Evolutionary conservation across 108 stramenopile genomes (phyloP).

Genomic region (Conticribra guillardii): DNA sequence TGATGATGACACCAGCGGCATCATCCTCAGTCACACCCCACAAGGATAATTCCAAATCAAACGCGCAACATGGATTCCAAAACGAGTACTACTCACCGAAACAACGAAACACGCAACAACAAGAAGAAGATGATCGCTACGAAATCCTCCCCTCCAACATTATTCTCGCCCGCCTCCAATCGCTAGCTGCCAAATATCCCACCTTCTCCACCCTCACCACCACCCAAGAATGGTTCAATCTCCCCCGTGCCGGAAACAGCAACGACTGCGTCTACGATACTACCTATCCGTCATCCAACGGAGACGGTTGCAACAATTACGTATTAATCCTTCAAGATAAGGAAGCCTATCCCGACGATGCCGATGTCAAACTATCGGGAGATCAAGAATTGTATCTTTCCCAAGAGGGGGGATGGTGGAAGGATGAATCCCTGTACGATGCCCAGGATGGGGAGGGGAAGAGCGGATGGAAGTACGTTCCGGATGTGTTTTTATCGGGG

Average conservation of each 20-base stretch:
- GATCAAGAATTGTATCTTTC: constrained; percentile 17
- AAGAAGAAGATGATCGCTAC: constrained; percentile 37
- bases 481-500: constrained; percentile 96
- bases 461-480: constrained; percentile 58
- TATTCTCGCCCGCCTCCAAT: constrained; percentile 37
- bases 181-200: constrained; percentile 62
- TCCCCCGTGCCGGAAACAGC: constrained; percentile 73
- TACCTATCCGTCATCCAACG: background rate
- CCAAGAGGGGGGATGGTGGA: constrained; percentile 16
- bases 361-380: constrained; percentile 25
- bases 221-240: constrained; percentile 71
- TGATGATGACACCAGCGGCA: too few relatives aligned
- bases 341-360: constrained; percentile 68
- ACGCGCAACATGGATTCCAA: too few relatives aligned
- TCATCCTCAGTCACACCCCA: too few relatives aligned
- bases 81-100: too few relatives aligned
- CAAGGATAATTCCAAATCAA: too few relatives aligned
- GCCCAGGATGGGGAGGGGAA: background rate
- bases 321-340: constrained; percentile 82
- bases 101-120: too few relatives aligned
- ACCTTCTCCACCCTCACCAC: constrained; percentile 67
- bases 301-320: constrained; percentile 76
- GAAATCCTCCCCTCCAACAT: constrained; percentile 45
- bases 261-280: constrained; percentile 37
- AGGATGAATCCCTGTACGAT: background rate